phyloP scores from a whole-genome alignment of 768 basidiomycete genomes.

The Pulveroboletus ravenelii region DNA sequence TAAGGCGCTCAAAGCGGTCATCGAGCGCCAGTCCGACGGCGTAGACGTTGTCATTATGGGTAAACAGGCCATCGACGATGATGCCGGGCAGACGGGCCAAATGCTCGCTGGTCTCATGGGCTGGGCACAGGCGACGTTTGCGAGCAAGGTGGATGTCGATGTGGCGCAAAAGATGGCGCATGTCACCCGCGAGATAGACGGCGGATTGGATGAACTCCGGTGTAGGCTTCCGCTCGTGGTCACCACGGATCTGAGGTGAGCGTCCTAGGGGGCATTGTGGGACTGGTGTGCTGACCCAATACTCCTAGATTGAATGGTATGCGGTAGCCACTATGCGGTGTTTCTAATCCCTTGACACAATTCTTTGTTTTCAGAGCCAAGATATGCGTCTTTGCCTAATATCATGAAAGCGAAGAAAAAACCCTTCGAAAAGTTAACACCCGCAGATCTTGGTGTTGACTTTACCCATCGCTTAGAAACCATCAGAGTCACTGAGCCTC shows the following conservation, averaged over 20 bases:
- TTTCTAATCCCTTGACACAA: background rate
- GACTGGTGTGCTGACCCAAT: background rate
- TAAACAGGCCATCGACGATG: constrained; percentile 98
- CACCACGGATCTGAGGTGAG: constrained; percentile 89
- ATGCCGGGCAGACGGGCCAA: constrained; percentile 92
- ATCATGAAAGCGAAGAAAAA: constrained; percentile 99
- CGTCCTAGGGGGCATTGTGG: background rate
- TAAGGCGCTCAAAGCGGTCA: constrained; percentile 73
- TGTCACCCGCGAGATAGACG: constrained; percentile 90
- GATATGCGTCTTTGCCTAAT: constrained; percentile 94
- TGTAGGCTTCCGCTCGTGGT: constrained; percentile 79
- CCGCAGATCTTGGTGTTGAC: constrained; percentile 80
- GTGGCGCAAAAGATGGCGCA: constrained; percentile 55
- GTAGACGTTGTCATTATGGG: constrained; percentile 92
- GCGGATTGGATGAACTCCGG: constrained; percentile 80
- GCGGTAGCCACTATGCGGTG: constrained; percentile 3
- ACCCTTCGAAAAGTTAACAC: constrained; percentile 76
- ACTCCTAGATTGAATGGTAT: constrained; percentile 65
- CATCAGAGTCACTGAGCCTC: constrained; percentile 84
- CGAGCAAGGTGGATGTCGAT: constrained; percentile 78
- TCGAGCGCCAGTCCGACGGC: constrained; percentile 54
- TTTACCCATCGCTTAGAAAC: constrained; percentile 79
- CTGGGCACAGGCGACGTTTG: constrained; percentile 95
- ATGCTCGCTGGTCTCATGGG: constrained; percentile 92
- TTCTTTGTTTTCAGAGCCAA: constrained; percentile 59